phyloP scores from a whole-genome alignment of 352 stramenopile genomes.

The Peronospora destructor region DNA sequence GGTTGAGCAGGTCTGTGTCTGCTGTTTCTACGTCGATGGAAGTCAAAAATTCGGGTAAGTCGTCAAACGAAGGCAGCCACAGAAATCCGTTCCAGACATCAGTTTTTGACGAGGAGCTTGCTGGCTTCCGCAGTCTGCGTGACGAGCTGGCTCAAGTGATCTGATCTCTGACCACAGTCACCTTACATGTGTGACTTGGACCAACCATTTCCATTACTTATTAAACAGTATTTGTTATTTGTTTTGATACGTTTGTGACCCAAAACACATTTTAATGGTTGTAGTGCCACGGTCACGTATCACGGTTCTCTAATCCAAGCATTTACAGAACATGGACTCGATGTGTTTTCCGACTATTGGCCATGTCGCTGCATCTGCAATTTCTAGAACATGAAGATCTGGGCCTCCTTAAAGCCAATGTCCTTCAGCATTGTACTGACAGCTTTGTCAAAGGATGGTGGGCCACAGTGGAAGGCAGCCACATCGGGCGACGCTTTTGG shows the following conservation, averaged over 20 bases:
- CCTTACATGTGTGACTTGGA: background rate
- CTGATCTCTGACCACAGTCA: constrained; percentile 5
- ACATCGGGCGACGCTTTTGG: constrained; percentile 33
- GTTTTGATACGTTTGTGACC: background rate
- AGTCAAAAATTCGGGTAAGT: constrained; percentile 1
- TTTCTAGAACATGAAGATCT: constrained; percentile 42
- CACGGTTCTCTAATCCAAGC: no score
- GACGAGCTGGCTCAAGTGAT: constrained; percentile 51
- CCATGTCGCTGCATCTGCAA: background rate
- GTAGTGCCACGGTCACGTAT: background rate
- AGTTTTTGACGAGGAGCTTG: constrained; percentile 76
- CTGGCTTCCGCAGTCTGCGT: constrained; percentile 55
- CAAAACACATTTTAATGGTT: background rate
- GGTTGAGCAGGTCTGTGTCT: constrained; percentile 23
- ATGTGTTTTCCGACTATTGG: background rate
- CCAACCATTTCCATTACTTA: background rate
- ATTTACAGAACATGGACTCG: background rate
- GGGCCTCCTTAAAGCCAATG: constrained; percentile 40
- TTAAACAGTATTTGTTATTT: background rate
- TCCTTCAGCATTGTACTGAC: constrained; percentile 36
- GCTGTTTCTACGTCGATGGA: background rate
- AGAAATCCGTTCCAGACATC: constrained; percentile 8
- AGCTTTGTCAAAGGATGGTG: constrained; percentile 63
- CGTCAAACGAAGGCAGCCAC: constrained; percentile 3
- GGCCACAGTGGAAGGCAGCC: constrained; percentile 67